phyloP scores from a whole-genome alignment of 805 yeast species.

The Sugiyamaella floridensis region DNA sequence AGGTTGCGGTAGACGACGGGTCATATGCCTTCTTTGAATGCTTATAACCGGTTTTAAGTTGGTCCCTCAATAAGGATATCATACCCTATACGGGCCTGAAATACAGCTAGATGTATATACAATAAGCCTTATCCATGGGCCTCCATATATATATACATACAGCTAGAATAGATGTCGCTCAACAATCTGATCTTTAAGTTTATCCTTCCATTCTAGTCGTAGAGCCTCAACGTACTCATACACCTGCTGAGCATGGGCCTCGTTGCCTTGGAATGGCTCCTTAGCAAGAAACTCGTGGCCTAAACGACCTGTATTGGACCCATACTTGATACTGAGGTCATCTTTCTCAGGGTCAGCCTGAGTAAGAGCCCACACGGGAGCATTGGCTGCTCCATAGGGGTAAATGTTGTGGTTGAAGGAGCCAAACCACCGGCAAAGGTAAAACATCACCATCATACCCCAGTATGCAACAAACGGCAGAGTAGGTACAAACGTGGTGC shows the following conservation, averaged over 20 bases:
- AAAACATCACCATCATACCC: constrained; percentile 81
- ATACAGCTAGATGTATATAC: no score
- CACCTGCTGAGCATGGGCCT: constrained; percentile 59
- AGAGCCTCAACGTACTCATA: constrained; percentile 52
- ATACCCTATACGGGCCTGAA: no score
- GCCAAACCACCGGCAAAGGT: constrained; percentile 73
- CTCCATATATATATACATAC: no score
- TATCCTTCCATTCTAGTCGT: constrained; percentile 64
- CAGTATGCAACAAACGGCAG: constrained; percentile 73
- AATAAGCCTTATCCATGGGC: no score
- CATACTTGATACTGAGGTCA: constrained; percentile 52
- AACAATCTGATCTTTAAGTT: constrained; percentile 64
- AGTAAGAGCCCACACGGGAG: constrained; percentile 64
- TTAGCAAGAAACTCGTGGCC: constrained; percentile 61
- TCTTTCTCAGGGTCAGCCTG: constrained; percentile 43
- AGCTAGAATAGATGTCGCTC: constrained; percentile 29
- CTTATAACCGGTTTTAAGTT: no score
- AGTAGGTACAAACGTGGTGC: constrained; percentile 69
- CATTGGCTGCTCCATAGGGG: constrained; percentile 85
- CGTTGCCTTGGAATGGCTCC: constrained; percentile 22
- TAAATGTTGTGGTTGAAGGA: constrained; percentile 83
- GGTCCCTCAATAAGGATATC: no score
- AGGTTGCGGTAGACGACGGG: no score
- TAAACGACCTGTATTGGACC: constrained; percentile 59
- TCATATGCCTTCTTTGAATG: no score